Evolutionary conservation across 768 basidiomycete genomes (phyloP), one percentile per base, ranked within the genome.

Genomic region (Pseudohyphozyma bogoriensis): DNA sequence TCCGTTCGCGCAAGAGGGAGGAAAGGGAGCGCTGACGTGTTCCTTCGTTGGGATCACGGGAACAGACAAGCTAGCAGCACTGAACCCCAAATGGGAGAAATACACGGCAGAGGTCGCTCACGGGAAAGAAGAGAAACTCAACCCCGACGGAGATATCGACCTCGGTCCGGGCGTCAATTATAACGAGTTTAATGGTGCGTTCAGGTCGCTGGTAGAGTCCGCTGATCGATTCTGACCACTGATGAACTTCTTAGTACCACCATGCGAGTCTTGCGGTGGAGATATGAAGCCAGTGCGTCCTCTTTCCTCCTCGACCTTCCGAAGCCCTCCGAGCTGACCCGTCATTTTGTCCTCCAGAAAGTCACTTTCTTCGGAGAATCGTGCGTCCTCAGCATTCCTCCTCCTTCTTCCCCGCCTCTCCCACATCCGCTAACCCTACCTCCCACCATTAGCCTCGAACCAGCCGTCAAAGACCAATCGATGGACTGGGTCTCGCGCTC

Each of bases 401-500:
- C 18, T 20, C 16, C 53, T 20, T 6, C 13, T 32, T 16, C 0
- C n/a, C 31, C 26, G 9, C 11, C 18, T 22, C 40, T 22, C 37
- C 45, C 24, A 12, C 56, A 50, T 31, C 63, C 55, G 32, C 53
- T 62, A 26, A 53, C 60, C 42, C 62, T 58, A 47, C 50, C 36
- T 24, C 26, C 42, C 8, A 44, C 42, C 20, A 20, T 20, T 15
- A 24, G n/a, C 37, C 46, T 67, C n/a, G 54, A 59, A 24, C 57
- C 57, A 16, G 24, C 50, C 37, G 52, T 58, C 2, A 46, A 58
- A 4, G 44, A 57, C 7, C 57, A 59, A 22, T 26, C 33, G 11
- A 57, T 52, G 29, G 36, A 35, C 20, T 33, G 66, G 35, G 69
- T 92, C 40, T 81, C 84, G 60, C 70, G 72, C 11, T 76, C 82